Conservation (phyloP, 768 basidiomycete genomes). For the Lactifluus subvellereus region DNA sequence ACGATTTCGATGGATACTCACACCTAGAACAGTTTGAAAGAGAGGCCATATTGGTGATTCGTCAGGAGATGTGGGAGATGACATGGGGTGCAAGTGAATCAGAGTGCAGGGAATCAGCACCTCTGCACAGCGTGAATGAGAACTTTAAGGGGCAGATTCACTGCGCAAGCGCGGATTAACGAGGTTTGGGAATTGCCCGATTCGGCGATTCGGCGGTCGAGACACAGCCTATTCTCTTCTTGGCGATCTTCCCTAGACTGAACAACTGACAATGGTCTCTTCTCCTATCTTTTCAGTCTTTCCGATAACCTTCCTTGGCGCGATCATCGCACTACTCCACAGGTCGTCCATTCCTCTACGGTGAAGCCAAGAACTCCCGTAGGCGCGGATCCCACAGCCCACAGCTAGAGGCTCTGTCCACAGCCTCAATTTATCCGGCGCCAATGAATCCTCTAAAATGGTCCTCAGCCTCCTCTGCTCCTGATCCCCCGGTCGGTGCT, state of each 20-base stretch:
- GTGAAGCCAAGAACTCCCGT: conserved; percentile 36
- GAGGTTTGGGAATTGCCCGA: no score
- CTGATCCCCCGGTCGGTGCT: conserved; percentile 5
- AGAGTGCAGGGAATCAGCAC: not conserved
- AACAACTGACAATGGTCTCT: no score
- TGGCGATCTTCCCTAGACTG: no score
- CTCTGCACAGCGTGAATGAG: not conserved
- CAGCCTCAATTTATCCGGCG: conserved; percentile 25
- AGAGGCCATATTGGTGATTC: conserved; percentile 40
- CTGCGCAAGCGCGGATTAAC: no score
- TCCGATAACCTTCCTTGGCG: conserved; percentile 22
- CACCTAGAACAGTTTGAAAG: conserved; percentile 54
- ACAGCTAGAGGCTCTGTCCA: conserved; percentile 34
- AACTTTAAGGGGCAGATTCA: no score
- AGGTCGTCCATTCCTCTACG: conserved; percentile 35
- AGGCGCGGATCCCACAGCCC: conserved; percentile 33
- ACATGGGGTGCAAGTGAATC: conserved; percentile 10
- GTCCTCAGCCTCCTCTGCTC: not conserved
- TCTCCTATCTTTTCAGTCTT: no score
- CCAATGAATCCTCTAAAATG: not conserved
- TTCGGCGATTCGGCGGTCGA: no score
- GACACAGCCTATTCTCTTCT: no score
- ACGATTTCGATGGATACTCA: conserved; percentile 27
- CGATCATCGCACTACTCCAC: conserved; percentile 39
- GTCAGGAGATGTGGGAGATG: not conserved